Conservation (phyloP, 2,329 filamentous ascomycete genomes). For the Biscogniauxia marginata region DNA sequence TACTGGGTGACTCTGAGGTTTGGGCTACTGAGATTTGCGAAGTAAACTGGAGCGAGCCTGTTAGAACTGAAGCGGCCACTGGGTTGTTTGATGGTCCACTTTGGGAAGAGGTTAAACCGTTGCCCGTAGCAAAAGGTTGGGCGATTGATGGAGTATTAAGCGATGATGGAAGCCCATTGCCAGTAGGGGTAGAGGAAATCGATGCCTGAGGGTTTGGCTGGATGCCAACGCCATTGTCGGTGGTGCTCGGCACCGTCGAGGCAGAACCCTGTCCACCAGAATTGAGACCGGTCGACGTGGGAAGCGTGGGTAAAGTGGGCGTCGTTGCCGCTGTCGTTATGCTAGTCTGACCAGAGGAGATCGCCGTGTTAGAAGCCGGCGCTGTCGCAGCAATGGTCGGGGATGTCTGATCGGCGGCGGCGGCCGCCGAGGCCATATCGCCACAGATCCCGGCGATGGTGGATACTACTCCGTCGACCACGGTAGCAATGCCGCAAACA, state of each 20-base stretch:
- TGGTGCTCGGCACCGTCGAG: neutral
- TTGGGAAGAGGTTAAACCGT: neutral
- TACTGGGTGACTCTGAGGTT: neutral
- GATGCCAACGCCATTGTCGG: neutral
- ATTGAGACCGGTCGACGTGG: neutral
- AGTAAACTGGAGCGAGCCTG: neutral
- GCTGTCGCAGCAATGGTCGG: constrained; percentile 5
- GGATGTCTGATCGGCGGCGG: constrained; percentile 12
- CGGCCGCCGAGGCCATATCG: constrained; percentile 19
- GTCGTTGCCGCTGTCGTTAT: neutral
- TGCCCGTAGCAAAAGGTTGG: neutral
- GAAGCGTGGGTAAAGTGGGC: neutral
- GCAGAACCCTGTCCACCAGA: neutral
- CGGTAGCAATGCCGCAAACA: constrained; percentile 22
- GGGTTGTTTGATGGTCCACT: neutral
- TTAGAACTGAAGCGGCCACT: neutral
- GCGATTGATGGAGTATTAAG: neutral
- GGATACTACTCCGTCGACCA: constrained; percentile 22
- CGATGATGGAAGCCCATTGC: neutral
- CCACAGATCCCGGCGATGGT: constrained; percentile 27
- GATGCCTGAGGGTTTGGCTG: neutral
- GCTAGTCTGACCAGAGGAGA: neutral
- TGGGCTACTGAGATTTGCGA: neutral
- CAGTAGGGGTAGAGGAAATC: neutral
- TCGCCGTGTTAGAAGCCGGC: neutral